Base-by-base conservation (phyloP, 202 grass and related monocot genomes). In the Digitaria exilis region DNA sequence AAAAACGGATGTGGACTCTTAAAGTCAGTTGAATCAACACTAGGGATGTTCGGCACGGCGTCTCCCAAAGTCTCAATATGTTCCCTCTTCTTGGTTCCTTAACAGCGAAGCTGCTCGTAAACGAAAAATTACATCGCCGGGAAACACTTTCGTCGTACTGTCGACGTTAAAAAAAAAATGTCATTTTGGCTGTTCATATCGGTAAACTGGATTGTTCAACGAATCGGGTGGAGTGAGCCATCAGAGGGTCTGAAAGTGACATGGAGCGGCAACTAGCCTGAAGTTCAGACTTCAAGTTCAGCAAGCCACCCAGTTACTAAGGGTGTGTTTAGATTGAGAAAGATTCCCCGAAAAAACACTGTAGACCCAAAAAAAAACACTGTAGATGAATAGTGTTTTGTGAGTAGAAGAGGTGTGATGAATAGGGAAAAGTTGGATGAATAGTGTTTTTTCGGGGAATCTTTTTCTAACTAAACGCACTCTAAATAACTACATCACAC, bases 1-100 rank as follows among this genome's bases (percentile, higher is more conserved):
- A 10, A 48, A 49, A 18, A 49, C 1, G 3, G 57, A 21, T 12
- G 14, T 31, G 37, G 46, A 12, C 58, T 52, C 25, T 63, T 13
- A 54, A 54, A 28, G 58, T 75, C 42, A 61, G 15, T 52, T 71
- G 49, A 60, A 69, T 77, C 57, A 81, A 65, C 22, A 48, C 9
- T 41, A 81, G 64, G 73, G 45, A 81, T 71, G 77, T 77, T 89
- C 12, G 9, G 48, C 77, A 84, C 68, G 65, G 71, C 44, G n/a
- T 82, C 39, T 85, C 63, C 56, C 35, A n/a, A n/a, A n/a, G n/a
- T n/a, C n/a, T n/a, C n/a, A 28, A 24, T 37, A 10, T 2, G 34
- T 35, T 28, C 12, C 16, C 18, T 21, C 46, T 32, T 44, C 30
- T 48, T 56, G 37, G 21, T 77, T 81, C 46, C 44, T 7, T 71